phyloP scores from a whole-genome alignment of 768 basidiomycete genomes.

The Amanita polypyramis region DNA sequence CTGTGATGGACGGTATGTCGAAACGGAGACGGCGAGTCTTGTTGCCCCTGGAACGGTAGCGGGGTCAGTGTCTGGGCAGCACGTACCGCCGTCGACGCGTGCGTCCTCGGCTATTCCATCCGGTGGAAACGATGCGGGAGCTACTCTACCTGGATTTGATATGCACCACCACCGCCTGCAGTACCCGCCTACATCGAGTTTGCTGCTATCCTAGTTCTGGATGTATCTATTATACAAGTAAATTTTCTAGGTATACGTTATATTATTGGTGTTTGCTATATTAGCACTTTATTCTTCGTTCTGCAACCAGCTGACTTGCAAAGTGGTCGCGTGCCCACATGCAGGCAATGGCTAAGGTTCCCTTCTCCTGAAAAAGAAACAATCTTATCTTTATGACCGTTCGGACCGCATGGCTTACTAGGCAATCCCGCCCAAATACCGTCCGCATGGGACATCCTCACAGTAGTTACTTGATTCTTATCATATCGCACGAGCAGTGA shows the following conservation, averaged over 20 bases:
- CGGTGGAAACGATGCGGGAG: too few species aligned
- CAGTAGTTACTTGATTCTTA: too few species aligned
- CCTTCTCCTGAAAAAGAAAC: too few species aligned
- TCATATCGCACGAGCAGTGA: background rate
- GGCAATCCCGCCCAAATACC: background rate
- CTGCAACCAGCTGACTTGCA: too few species aligned
- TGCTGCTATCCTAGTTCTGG: background rate
- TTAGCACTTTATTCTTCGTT: too few species aligned
- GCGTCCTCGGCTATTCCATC: background rate
- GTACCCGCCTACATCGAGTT: background rate
- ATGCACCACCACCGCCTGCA: background rate
- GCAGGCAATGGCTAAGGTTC: too few species aligned
- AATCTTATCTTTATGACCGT: background rate
- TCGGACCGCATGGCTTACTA: background rate
- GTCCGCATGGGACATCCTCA: background rate
- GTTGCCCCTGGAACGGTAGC: background rate
- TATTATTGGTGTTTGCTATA: too few species aligned
- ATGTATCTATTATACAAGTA: too few species aligned
- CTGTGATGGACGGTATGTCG: conserved; percentile 27
- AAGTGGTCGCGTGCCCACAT: background rate
- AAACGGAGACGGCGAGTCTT: background rate
- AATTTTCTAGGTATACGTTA: too few species aligned
- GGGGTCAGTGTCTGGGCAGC: background rate
- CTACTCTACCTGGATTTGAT: background rate
- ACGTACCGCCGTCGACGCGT: background rate